Percentiles rank a stretch among this genome's conserved stretches.
Conservation (phyloP, 805 yeast species). For the Priceomyces medius region DNA sequence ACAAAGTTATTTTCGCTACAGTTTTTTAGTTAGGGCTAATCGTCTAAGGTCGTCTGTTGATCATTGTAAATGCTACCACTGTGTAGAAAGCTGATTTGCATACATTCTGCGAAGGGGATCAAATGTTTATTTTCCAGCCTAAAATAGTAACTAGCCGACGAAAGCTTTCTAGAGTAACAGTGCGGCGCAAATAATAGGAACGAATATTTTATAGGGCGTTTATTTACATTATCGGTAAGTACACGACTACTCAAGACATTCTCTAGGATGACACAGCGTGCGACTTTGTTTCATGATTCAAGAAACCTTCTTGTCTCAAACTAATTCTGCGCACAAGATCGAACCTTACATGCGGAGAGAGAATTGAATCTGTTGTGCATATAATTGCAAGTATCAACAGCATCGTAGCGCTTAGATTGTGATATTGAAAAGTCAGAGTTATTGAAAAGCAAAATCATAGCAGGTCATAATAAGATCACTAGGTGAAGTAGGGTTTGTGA, state of each 20-base stretch:
- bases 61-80: neutral
- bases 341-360: neutral
- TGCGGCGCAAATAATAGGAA: too few relatives aligned
- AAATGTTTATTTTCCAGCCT: neutral
- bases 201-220: too few relatives aligned
- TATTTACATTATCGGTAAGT: too few relatives aligned
- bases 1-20: neutral
- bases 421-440: too few relatives aligned
- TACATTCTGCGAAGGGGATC: neutral
- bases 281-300: too few relatives aligned
- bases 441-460: too few relatives aligned
- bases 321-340: too few relatives aligned
- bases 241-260: too few relatives aligned
- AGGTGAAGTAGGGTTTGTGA: neutral
- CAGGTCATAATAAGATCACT: neutral
- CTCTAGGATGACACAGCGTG: too few relatives aligned
- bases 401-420: neutral
- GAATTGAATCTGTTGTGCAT: too few relatives aligned
- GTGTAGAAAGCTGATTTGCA: conserved; percentile 1
- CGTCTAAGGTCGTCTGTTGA: neutral
- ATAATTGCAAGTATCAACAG: neutral
- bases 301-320: too few relatives aligned
- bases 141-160: neutral
- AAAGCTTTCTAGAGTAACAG: neutral
- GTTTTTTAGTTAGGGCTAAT: neutral